Evolutionary conservation across 441 rosid species (phyloP).

Genomic region (Euphorbia schlechtendalii): DNA sequence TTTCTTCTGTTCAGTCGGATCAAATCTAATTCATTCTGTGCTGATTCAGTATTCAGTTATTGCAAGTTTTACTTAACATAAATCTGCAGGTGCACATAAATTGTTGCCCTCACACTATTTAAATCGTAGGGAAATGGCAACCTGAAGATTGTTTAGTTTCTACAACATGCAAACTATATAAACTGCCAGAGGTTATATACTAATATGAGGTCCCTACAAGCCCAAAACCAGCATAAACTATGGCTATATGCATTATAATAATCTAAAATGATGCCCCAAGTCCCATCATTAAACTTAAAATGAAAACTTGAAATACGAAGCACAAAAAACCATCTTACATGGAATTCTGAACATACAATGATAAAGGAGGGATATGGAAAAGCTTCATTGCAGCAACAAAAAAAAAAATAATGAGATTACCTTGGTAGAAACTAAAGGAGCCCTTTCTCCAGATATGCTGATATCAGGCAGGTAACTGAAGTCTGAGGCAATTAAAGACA

Average conservation of each 20-base stretch:
- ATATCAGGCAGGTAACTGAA: slow-evolving; percentile 95
- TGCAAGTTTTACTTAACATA: too few relatives aligned
- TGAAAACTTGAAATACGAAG: background rate
- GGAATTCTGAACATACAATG: slow-evolving; percentile 7
- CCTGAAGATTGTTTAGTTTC: slow-evolving; percentile 4
- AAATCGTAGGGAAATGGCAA: background rate
- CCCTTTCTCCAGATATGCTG: slow-evolving; percentile 83
- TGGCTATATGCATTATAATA: background rate
- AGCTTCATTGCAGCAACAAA: background rate
- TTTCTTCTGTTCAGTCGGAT: too few relatives aligned
- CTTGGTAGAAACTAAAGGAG: slow-evolving; percentile 94
- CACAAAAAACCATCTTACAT: background rate
- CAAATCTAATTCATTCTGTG: too few relatives aligned
- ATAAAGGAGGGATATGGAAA: background rate
- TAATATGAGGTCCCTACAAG: background rate
- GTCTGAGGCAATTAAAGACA: slow-evolving; percentile 93
- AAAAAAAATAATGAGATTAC: slow-evolving; percentile 27
- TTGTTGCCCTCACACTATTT: background rate
- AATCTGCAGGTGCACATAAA: too few relatives aligned
- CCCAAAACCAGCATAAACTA: background rate
- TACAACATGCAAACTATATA: background rate
- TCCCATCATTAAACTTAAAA: background rate
- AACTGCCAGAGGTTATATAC: background rate
- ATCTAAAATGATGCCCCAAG: background rate
- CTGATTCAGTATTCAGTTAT: too few relatives aligned